Percentiles rank a stretch among this genome's conserved stretches.
phyloP scores from a whole-genome alignment of 2,329 filamentous ascomycete genomes.

The Cercospora beticola region DNA sequence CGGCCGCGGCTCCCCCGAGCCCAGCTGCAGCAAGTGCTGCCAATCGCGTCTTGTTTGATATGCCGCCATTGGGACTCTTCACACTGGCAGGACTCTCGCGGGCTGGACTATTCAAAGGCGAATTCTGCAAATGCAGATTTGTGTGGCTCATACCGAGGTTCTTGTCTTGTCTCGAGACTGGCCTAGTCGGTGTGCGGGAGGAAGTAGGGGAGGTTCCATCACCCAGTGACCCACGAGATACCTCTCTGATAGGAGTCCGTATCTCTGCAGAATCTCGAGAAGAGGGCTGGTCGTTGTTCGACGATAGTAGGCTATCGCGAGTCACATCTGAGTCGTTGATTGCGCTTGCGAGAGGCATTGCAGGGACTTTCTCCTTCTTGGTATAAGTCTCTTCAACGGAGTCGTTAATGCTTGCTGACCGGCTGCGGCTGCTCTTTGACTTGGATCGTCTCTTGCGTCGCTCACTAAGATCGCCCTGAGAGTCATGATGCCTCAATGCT shows the following conservation, averaged over 20 bases:
- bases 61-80: slow-evolving; percentile 34
- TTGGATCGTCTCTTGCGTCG: slow-evolving; percentile 50
- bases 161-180: slow-evolving; percentile 50
- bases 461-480: slow-evolving; percentile 55
- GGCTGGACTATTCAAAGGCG: slow-evolving; percentile 38
- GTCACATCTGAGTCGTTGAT: slow-evolving; percentile 85
- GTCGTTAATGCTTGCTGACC: slow-evolving; percentile 54
- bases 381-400: slow-evolving; percentile 52
- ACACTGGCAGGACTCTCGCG: slow-evolving; percentile 39
- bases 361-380: slow-evolving; percentile 57
- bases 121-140: slow-evolving; percentile 40
- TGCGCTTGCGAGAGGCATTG: slow-evolving; percentile 86
- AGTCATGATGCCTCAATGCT: slow-evolving; percentile 64
- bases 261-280: slow-evolving; percentile 63
- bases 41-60: slow-evolving; percentile 41
- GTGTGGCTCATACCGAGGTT: slow-evolving; percentile 63
- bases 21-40: slow-evolving; percentile 43
- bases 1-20: slow-evolving; percentile 49
- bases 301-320: slow-evolving; percentile 80
- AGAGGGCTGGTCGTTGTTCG: slow-evolving; percentile 70
- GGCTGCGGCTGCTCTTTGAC: slow-evolving; percentile 52
- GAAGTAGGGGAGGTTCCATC: slow-evolving; percentile 56
- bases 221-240: slow-evolving; percentile 58
- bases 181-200: slow-evolving; percentile 63
- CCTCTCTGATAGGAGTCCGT: slow-evolving; percentile 60